Evolutionary conservation across 108 stramenopile species (phyloP).

Genomic region (Pseudonitzschia multiseries): DNA sequence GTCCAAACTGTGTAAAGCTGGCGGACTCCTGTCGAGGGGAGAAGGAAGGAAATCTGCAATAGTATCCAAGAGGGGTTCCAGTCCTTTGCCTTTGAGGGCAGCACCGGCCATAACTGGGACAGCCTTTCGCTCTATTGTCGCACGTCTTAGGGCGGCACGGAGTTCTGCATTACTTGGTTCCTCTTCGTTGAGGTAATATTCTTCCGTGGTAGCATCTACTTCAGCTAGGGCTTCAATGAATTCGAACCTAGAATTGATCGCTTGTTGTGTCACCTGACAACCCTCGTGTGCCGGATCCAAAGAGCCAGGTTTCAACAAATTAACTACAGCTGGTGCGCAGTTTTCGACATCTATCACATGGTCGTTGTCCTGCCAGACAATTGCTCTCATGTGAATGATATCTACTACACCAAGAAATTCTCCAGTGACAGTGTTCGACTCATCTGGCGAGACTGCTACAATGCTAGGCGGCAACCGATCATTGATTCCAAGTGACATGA

Average conservation of each 20-base stretch:
- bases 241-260: constrained; percentile 54
- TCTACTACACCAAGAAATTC: constrained; percentile 93
- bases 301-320: constrained; percentile 34
- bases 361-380: constrained; percentile 78
- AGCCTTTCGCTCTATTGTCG: constrained; percentile 56
- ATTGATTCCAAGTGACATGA: constrained; percentile 11
- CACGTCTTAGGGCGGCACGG: constrained; percentile 68
- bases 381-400: constrained; percentile 89
- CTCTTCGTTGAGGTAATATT: constrained; percentile 71
- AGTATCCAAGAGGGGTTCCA: constrained; percentile 93
- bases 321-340: constrained; percentile 57
- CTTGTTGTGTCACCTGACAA: constrained; percentile 48
- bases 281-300: constrained; percentile 36
- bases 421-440: constrained; percentile 35
- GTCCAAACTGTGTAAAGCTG: constrained; percentile 39
- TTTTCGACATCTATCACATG: constrained; percentile 63
- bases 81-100: constrained; percentile 88
- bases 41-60: constrained; percentile 92
- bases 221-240: constrained; percentile 69
- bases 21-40: constrained; percentile 85
- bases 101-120: constrained; percentile 83
- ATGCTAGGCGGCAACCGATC: constrained; percentile 21
- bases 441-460: constrained; percentile 25
- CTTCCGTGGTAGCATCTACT: constrained; percentile 84
- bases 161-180: constrained; percentile 62